Base-by-base conservation (phyloP, 1,284 basidiomycete species). In the Ustilago tritici region DNA sequence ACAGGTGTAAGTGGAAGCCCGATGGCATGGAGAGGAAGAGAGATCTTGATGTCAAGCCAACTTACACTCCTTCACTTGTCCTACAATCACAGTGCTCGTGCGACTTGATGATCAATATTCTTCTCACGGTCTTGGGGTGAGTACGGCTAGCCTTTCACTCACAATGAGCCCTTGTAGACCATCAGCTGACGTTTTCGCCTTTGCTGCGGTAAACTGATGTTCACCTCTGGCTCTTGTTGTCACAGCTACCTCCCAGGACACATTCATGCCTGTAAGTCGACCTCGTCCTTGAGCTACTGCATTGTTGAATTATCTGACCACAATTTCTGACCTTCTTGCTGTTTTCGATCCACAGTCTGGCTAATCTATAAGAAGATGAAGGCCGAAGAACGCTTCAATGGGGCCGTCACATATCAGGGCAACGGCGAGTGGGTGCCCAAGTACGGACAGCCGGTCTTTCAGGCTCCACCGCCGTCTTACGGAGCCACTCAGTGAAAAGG, bases 61-160 rank as follows among this genome's bases (percentile, higher is more conserved):
- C 43, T 46, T 19, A 43, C 49, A 15, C 32, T 34, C 11, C 3
- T 36, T 17, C n/a, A 14, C 4, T 15, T 19, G 9, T 19, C 41
- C 17, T 9, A 38, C 40, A 10, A 31, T 15, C 1, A 52, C 56
- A 76, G 74, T 84, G 81, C 79, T 82, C 80, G 2, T 83, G 74
- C 52, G 92, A 93, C 86, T 88, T 93, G 46, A 88, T 93, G 75
- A 93, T 95, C 88, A 93, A 93, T 87, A 90, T 93, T 69, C 87
- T 89, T 64, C 87, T 94, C 79, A 94, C 93, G 0, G 86, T 92
- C 90, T 92, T 83, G 65, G 90, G 86, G 40, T 60, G 52, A 59
- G 76, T 71, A 46, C 8, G 43, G 14, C 31, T 57, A 15, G 3
- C 8, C 10, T 8, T 19, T 19, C 3, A 10, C n/a, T 19, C 6